These are phyloP conservation scores for Neurospora tetraspora DNA, from an alignment of 495 filamentous ascomycete genomes.

Conservation along the genomic window DNA sequence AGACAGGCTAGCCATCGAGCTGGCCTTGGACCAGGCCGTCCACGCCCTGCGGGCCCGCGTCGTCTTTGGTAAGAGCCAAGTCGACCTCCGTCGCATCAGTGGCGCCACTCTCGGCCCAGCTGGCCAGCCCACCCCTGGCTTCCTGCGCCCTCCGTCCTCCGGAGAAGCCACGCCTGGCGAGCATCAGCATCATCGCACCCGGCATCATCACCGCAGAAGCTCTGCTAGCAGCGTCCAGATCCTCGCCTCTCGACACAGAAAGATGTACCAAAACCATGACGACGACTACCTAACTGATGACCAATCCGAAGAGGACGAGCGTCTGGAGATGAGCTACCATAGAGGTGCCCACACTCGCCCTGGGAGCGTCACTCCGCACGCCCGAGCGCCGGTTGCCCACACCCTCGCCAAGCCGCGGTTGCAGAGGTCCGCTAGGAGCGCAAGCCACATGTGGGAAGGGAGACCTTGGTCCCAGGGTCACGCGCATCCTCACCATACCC, in stretches of 20 bases:
- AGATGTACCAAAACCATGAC: constrained; percentile 8
- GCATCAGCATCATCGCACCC: not conserved
- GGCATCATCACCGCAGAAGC: constrained; percentile 9
- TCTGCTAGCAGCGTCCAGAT: constrained; percentile 21
- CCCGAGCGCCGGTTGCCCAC: constrained; percentile 4
- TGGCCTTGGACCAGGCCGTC: constrained; percentile 76
- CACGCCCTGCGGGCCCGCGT: constrained; percentile 64
- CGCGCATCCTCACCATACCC: constrained; percentile 1
- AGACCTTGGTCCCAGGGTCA: constrained; percentile 8
- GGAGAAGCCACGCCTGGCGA: constrained; percentile 5
- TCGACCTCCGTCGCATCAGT: constrained; percentile 43
- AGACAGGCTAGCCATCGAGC: constrained; percentile 77
- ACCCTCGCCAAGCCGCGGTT: constrained; percentile 11
- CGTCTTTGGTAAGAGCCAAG: constrained; percentile 67
- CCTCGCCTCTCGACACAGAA: constrained; percentile 14
- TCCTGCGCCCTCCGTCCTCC: constrained; percentile 2
- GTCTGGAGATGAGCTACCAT: constrained; percentile 26
- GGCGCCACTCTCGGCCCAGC: not conserved
- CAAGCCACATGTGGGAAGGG: constrained; percentile 13
- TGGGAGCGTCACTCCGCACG: constrained; percentile 20
- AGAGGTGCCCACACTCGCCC: constrained; percentile 4
- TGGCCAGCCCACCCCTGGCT: not conserved
- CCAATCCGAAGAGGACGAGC: constrained; percentile 32
- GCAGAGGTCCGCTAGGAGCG: constrained; percentile 19
- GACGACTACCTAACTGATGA: constrained; percentile 21